Base-by-base conservation (phyloP, 371 early-diverging fungal genomes). In the Rhizopus stolonifer region DNA sequence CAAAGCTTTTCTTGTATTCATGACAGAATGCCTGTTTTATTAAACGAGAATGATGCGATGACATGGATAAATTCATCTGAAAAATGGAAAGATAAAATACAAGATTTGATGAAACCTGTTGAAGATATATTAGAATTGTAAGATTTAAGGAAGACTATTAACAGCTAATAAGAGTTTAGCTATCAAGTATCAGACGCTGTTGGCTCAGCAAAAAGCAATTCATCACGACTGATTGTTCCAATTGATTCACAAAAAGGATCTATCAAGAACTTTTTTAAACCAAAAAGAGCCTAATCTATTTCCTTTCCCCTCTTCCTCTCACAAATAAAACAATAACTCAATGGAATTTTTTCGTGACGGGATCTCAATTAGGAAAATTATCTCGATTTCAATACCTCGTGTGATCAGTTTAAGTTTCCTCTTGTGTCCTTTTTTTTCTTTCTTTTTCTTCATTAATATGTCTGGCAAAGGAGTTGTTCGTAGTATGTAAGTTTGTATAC, bases 21-120 rank as follows among this genome's bases (percentile, higher is more conserved):
- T 54, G 79, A 84, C 52, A 79, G 90, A 1, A 87, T 90, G 86
- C 90, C 90, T 14, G 88, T 85, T 24, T 79, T 90, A 47, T 64
- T 88, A 22, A 67, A 79, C 11, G 60, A 75, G 13, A 54, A 69
- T 21, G 80, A 75, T 18, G 62, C 77, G 17, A 58, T 66, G 11
- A 32, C 29, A 11, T 90, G 90, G 90, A 55, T 90, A n/a, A 80
- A 86, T 54, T 70, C 69, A n/a, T 46, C 46, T 14, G 24, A 58
- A 3, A 40, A 49, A 0, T 85, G 85, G 76, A 53, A 54, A 14
- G 33, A 60, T 0, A 46, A 69, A 15, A 61, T 81, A 1, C 62
- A 58, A 17, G 32, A 59, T 0, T 49, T 89, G 44, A 53, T 86
- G 46, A 72, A 74, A 40, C 83, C 90, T n/a, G 77, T 65, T 43